Conservation (phyloP, 805 yeast genomes). For the Komagataella phaffii region DNA sequence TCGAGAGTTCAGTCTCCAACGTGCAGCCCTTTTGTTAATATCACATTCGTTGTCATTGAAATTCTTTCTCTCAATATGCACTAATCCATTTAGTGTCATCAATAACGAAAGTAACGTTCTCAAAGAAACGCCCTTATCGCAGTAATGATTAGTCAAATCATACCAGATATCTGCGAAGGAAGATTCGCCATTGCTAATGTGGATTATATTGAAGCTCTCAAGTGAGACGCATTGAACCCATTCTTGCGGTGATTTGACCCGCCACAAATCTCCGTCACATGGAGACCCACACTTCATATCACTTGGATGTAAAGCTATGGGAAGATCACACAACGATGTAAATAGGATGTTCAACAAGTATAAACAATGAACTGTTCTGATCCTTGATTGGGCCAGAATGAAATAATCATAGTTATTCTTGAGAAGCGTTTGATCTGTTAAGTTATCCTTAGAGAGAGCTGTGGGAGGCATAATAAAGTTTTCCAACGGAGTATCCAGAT, state of each 20-base stretch:
- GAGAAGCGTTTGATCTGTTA: slow-evolving; percentile 14
- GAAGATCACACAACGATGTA: slow-evolving; percentile 28
- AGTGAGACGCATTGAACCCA: slow-evolving; percentile 35
- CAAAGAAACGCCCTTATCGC: slow-evolving; percentile 27
- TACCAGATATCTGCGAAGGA: slow-evolving; percentile 38
- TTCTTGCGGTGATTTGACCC: slow-evolving; percentile 28
- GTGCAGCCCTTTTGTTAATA: slow-evolving; percentile 21
- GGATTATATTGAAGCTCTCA: slow-evolving; percentile 42
- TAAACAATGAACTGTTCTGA: slow-evolving; percentile 37
- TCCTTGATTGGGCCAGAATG: slow-evolving; percentile 39
- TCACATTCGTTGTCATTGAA: slow-evolving; percentile 19
- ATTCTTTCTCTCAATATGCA: slow-evolving; percentile 35
- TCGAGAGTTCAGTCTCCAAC: slow-evolving; percentile 53
- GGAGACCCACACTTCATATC: slow-evolving; percentile 55
- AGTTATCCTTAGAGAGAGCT: slow-evolving; percentile 8
- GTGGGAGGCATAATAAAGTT: slow-evolving; percentile 28
- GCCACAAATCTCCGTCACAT: slow-evolving; percentile 52
- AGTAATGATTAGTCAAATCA: slow-evolving; percentile 28
- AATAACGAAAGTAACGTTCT: slow-evolving; percentile 41
- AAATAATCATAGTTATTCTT: slow-evolving; percentile 36
- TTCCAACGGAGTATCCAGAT: slow-evolving; percentile 36
- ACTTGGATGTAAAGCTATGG: slow-evolving; percentile 22
- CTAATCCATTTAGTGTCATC: slow-evolving; percentile 54
- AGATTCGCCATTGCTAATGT: slow-evolving; percentile 40
- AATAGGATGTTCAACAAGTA: slow-evolving; percentile 35